phyloP scores from a whole-genome alignment of 306 rosid genomes.

The Delonix regia region DNA sequence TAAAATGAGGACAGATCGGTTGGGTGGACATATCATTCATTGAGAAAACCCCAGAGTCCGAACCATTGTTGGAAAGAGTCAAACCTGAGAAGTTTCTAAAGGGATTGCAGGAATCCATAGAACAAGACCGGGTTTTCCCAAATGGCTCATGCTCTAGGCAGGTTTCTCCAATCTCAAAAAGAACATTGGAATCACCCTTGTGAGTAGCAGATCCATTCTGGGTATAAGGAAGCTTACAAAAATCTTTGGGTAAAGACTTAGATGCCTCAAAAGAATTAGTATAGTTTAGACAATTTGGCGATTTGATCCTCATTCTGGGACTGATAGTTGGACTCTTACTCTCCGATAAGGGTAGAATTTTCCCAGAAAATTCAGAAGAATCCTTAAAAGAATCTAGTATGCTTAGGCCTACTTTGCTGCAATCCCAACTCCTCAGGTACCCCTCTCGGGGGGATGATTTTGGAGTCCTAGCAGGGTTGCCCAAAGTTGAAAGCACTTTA shows the following conservation, averaged over 20 bases:
- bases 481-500: slow-evolving; percentile 61
- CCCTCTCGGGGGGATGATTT: slow-evolving; percentile 50
- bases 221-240: slow-evolving; percentile 49
- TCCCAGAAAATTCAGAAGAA: slow-evolving; percentile 55
- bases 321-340: slow-evolving; percentile 65
- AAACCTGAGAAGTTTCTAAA: slow-evolving; percentile 45
- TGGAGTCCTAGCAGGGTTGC: slow-evolving; percentile 54
- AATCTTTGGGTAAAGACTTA: slow-evolving; percentile 69
- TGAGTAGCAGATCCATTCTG: slow-evolving; percentile 42
- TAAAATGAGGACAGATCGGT: slow-evolving; percentile 42
- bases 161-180: slow-evolving; percentile 84
- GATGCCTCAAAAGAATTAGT: slow-evolving; percentile 54
- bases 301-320: slow-evolving; percentile 59
- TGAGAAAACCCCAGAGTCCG: background rate
- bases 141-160: slow-evolving; percentile 47
- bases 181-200: slow-evolving; percentile 59
- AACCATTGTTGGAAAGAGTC: slow-evolving; percentile 28
- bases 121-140: slow-evolving; percentile 57
- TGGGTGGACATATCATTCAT: slow-evolving; percentile 44
- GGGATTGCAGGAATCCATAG: slow-evolving; percentile 63
- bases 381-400: slow-evolving; percentile 73
- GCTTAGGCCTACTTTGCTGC: slow-evolving; percentile 81
- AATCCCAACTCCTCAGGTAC: slow-evolving; percentile 70
- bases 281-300: slow-evolving; percentile 42
- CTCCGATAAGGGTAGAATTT: slow-evolving; percentile 56